Conservation (phyloP, 768 basidiomycete genomes). For the Phaffia tasmanica region DNA sequence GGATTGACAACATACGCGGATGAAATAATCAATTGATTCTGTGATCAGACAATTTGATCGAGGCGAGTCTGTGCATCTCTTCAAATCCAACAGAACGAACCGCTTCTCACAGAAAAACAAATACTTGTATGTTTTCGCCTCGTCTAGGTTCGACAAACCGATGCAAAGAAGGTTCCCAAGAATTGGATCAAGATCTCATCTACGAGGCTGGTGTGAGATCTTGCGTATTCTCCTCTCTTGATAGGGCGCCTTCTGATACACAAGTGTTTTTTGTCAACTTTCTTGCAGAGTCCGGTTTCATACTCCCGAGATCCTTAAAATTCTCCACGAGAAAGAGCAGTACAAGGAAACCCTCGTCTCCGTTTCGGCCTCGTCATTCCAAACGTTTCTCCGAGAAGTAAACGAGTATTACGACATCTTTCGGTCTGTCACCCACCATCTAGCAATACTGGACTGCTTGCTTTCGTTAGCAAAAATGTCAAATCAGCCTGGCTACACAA, state of each 20-base stretch:
- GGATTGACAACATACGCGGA: not conserved
- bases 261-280: slow-evolving; percentile 44
- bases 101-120: not conserved
- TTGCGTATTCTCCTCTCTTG: slow-evolving; percentile 41
- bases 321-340: slow-evolving; percentile 59
- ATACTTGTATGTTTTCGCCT: slow-evolving; percentile 53
- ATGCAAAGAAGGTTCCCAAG: slow-evolving; percentile 34
- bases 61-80: slow-evolving; percentile 6
- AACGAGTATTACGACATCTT: slow-evolving; percentile 59
- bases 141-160: slow-evolving; percentile 52
- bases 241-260: slow-evolving; percentile 45
- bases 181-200: slow-evolving; percentile 35
- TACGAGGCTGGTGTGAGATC: not conserved
- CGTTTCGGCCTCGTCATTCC: slow-evolving; percentile 49
- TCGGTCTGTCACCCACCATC: slow-evolving; percentile 62
- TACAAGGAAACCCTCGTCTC: slow-evolving; percentile 59
- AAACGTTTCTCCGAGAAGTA: slow-evolving; percentile 59
- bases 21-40: not conserved
- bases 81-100: slow-evolving; percentile 5
- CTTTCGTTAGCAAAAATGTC: slow-evolving; percentile 72
- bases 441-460: slow-evolving; percentile 78
- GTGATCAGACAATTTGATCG: slow-evolving; percentile 18
- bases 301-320: slow-evolving; percentile 46
- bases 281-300: slow-evolving; percentile 50
- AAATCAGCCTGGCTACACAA: slow-evolving; percentile 60